Percentiles rank a stretch among this genome's conserved stretches.
phyloP scores from a whole-genome alignment of 495 filamentous ascomycete species.

The Talaromyces wortmannii region DNA sequence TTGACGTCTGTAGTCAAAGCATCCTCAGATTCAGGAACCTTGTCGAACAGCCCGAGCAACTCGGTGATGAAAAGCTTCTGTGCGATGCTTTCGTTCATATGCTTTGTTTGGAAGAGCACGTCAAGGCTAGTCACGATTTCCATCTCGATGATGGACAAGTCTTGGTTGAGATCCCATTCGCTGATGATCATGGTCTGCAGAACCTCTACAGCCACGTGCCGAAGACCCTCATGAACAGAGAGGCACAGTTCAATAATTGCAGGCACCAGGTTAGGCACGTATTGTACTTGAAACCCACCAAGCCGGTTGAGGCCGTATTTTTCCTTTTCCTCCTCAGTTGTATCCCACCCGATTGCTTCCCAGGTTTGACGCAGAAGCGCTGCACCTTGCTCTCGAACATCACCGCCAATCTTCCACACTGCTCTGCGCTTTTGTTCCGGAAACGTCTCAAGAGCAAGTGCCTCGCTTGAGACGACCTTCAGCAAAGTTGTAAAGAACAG shows the following conservation, averaged over 20 bases:
- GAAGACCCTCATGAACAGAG: conserved; percentile 87
- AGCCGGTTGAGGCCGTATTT: conserved; percentile 76
- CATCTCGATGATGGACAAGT: conserved; percentile 85
- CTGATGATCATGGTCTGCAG: conserved; percentile 97
- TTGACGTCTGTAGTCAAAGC: conserved; percentile 70
- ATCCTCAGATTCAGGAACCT: conserved; percentile 61
- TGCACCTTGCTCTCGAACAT: conserved; percentile 88
- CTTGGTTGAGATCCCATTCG: conserved; percentile 95
- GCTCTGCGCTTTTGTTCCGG: conserved; percentile 93
- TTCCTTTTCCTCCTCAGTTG: conserved; percentile 62
- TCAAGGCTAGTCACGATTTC: conserved; percentile 97
- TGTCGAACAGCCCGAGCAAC: conserved; percentile 72
- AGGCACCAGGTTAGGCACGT: conserved; percentile 84
- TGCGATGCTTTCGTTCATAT: conserved; percentile 77
- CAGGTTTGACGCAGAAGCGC: conserved; percentile 76
- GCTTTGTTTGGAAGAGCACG: conserved; percentile 81
- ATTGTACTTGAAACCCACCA: conserved; percentile 97
- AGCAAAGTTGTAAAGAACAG: conserved; percentile 85
- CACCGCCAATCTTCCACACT: conserved; percentile 98
- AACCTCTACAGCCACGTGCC: conserved; percentile 85
- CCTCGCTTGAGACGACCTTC: conserved; percentile 80
- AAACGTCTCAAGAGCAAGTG: conserved; percentile 89
- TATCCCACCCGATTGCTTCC: conserved; percentile 98
- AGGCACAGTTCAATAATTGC: conserved; percentile 92
- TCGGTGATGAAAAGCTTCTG: conserved; percentile 92